Conservation (phyloP, 768 basidiomycete species). For the Tylopilus sp. region DNA sequence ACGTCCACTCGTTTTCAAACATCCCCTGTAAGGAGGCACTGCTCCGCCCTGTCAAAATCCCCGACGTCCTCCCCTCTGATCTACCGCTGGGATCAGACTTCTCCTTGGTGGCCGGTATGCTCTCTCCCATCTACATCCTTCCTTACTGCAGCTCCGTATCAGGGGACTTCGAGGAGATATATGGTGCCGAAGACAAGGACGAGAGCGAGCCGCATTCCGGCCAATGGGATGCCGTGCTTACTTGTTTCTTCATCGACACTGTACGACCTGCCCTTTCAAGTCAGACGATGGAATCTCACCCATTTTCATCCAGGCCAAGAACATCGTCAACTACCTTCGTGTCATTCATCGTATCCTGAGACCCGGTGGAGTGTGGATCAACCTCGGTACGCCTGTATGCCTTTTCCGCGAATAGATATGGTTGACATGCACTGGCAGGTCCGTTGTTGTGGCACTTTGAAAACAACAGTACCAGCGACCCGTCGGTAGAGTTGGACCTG, state of each 20-base stretch:
- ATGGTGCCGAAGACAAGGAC: slow-evolving; percentile 52
- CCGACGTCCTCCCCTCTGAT: slow-evolving; percentile 78
- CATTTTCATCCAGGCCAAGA: slow-evolving; percentile 68
- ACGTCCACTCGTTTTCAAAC: slow-evolving; percentile 92
- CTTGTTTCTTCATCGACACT: slow-evolving; percentile 97
- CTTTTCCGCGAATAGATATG: too few species aligned
- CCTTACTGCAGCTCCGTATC: slow-evolving; percentile 4
- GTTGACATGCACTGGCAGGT: slow-evolving; percentile 41
- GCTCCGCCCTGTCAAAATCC: slow-evolving; percentile 66
- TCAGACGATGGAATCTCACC: background rate
- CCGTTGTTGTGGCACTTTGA: slow-evolving; percentile 98
- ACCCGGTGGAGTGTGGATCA: slow-evolving; percentile 90
- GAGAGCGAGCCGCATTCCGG: slow-evolving; percentile 67
- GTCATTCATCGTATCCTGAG: slow-evolving; percentile 80
- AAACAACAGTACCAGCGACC: slow-evolving; percentile 76
- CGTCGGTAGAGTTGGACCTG: slow-evolving; percentile 84
- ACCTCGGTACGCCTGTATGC: slow-evolving; percentile 43
- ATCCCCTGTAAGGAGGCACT: slow-evolving; percentile 54
- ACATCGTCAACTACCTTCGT: slow-evolving; percentile 87
- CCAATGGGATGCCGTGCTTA: slow-evolving; percentile 85
- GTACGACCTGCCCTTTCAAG: slow-evolving; percentile 33
- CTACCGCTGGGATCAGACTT: slow-evolving; percentile 66
- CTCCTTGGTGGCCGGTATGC: slow-evolving; percentile 79
- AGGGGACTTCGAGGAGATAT: slow-evolving; percentile 94
- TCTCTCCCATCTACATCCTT: background rate